Evolutionary conservation across 2,329 filamentous ascomycete genomes (phyloP).

Genomic region (Dothidotthia symphoricarpi): DNA sequence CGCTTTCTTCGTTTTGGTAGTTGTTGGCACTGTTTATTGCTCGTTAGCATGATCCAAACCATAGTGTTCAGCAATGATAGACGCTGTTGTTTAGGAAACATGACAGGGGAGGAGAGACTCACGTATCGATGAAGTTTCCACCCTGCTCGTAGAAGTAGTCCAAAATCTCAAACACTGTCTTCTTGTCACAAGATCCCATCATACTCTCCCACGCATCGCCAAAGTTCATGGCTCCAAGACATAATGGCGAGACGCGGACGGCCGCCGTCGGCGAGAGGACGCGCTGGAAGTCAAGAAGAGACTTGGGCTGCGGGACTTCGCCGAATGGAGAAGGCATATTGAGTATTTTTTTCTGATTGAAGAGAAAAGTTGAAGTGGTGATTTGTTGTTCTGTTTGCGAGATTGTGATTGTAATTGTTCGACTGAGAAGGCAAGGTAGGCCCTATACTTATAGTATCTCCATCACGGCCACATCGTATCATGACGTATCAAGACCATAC

Average conservation of each 20-base stretch:
- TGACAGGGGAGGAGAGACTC: constrained; percentile 2
- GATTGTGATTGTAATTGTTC: no score
- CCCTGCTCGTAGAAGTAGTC: constrained; percentile 50
- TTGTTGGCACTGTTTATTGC: constrained; percentile 42
- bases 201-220: constrained; percentile 48
- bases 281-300: constrained; percentile 52
- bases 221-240: constrained; percentile 57
- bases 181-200: constrained; percentile 48
- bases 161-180: constrained; percentile 48
- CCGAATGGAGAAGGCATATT: constrained; percentile 30
- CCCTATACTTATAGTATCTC: no score
- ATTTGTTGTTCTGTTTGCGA: no score
- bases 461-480: no score
- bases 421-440: no score
- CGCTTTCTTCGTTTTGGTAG: constrained; percentile 51
- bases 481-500: no score
- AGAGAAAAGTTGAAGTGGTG: no score
- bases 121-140: constrained; percentile 56
- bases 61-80: no score
- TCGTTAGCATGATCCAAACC: neutral
- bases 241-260: constrained; percentile 55
- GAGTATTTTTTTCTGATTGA: no score
- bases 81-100: neutral
- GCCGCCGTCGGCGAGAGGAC: constrained; percentile 53
- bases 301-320: constrained; percentile 28